Evolutionary conservation across 441 rosid species (phyloP).

Genomic region (Erodium texanum): DNA sequence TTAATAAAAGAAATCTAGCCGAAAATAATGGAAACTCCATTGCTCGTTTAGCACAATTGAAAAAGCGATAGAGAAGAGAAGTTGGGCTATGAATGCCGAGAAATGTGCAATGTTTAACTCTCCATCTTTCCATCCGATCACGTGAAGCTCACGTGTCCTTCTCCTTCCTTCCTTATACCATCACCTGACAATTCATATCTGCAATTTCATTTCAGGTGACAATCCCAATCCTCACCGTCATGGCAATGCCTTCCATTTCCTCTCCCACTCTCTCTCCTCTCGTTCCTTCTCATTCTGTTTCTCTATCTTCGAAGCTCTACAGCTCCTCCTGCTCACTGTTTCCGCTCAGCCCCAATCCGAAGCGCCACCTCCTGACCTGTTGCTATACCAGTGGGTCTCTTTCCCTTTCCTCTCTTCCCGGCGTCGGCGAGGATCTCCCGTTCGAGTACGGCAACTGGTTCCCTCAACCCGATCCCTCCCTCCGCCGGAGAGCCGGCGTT

Average conservation of each 20-base stretch:
- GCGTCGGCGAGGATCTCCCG: slow-evolving; percentile 63
- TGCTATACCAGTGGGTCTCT: not conserved
- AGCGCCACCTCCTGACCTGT: slow-evolving; percentile 8
- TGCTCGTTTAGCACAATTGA: too few relatives aligned
- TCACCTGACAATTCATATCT: not conserved
- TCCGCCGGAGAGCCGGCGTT: slow-evolving; percentile 68
- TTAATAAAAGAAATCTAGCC: too few relatives aligned
- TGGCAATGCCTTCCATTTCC: not conserved
- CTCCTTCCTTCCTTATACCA: not conserved
- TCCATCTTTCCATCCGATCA: not conserved
- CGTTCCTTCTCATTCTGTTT: slow-evolving; percentile 7
- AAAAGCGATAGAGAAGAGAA: too few relatives aligned
- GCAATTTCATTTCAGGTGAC: not conserved
- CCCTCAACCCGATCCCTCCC: slow-evolving; percentile 34
- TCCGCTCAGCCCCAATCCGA: not conserved
- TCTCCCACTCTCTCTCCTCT: slow-evolving; percentile 24
- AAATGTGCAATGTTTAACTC: not conserved
- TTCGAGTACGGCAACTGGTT: slow-evolving; percentile 47
- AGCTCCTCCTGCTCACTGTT: slow-evolving; percentile 15
- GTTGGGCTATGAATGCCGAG: not conserved
- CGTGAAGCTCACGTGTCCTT: not conserved
- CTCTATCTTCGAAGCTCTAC: not conserved
- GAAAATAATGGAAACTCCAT: too few relatives aligned
- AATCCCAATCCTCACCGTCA: not conserved
- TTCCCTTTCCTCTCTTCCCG: slow-evolving; percentile 10